phyloP scores from a whole-genome alignment of 2,329 filamentous ascomycete species.

The Seiridium unicorne region DNA sequence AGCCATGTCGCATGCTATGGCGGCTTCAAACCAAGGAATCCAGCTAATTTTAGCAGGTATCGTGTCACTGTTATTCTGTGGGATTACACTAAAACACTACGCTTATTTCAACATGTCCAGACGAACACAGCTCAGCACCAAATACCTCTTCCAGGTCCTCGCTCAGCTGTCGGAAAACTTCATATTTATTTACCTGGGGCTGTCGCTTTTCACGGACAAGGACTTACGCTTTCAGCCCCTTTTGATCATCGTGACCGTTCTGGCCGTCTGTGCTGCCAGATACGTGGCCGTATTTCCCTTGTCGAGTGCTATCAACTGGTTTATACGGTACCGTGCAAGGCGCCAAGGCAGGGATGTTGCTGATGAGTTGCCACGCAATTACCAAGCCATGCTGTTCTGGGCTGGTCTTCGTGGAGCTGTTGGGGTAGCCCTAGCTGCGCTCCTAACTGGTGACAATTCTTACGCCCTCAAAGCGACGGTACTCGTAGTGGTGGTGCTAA shows the following conservation, averaged over 20 bases:
- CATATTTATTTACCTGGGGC: slow-evolving; percentile 97
- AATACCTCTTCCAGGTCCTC: slow-evolving; percentile 93
- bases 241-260: slow-evolving; percentile 88
- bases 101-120: slow-evolving; percentile 99
- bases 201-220: slow-evolving; percentile 91
- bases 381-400: slow-evolving; percentile 99
- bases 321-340: slow-evolving; percentile 81
- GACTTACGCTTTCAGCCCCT: slow-evolving; percentile 88
- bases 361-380: slow-evolving; percentile 90
- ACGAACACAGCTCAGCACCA: slow-evolving; percentile 93
- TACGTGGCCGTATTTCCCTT: slow-evolving; percentile 96
- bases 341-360: slow-evolving; percentile 71
- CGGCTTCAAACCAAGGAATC: neutral
- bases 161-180: slow-evolving; percentile 98
- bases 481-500: slow-evolving; percentile 94
- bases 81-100: slow-evolving; percentile 97
- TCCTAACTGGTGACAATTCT: slow-evolving; percentile 78
- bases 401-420: slow-evolving; percentile 93
- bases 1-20: too few relatives aligned
- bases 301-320: slow-evolving; percentile 85
- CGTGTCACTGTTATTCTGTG: slow-evolving; percentile 94
- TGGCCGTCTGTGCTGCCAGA: slow-evolving; percentile 87
- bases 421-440: slow-evolving; percentile 88
- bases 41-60: slow-evolving; percentile 61
- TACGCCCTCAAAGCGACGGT: slow-evolving; percentile 88